These are phyloP conservation scores for Xylaria arbuscula DNA, from an alignment of 2,329 filamentous ascomycete genomes.

Conservation along the genomic window DNA sequence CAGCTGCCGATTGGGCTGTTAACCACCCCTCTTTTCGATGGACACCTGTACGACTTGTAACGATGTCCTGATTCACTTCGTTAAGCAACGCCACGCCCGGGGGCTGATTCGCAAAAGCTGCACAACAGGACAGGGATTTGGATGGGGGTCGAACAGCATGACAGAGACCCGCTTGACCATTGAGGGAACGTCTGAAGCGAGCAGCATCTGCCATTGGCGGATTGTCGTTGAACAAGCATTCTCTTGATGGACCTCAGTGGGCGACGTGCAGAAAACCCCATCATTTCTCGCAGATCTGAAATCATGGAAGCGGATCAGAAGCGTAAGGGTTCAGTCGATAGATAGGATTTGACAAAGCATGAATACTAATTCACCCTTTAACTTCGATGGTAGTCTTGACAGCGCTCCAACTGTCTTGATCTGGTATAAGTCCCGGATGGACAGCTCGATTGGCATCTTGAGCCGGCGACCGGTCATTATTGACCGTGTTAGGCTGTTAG, in stretches of 20 bases:
- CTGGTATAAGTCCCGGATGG: conserved; percentile 22
- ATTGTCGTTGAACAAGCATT: conserved; percentile 17
- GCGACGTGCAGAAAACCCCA: conserved; percentile 29
- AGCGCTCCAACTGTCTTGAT: conserved; percentile 26
- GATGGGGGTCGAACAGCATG: conserved; percentile 36
- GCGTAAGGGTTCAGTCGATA: background rate
- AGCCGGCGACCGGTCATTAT: conserved; percentile 2
- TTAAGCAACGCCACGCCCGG: conserved; percentile 34
- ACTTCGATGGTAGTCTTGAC: conserved; percentile 18
- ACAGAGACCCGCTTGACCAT: conserved; percentile 31
- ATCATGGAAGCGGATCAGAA: conserved; percentile 21
- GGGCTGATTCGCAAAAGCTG: conserved; percentile 30
- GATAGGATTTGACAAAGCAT: conserved; percentile 13
- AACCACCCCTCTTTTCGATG: conserved; percentile 24
- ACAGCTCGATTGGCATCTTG: conserved; percentile 9
- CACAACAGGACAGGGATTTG: conserved; percentile 34
- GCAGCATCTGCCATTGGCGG: conserved; percentile 21
- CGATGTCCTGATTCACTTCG: conserved; percentile 28
- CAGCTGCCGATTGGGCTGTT: conserved; percentile 44
- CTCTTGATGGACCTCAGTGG: conserved; percentile 21
- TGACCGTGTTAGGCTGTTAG: conserved; percentile 2
- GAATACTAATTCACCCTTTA: conserved; percentile 11
- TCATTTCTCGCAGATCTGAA: conserved; percentile 12
- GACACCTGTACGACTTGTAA: conserved; percentile 24
- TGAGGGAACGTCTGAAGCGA: conserved; percentile 28